Conservation (phyloP, 1,139 yeast genomes). For the Geotrichum restrictum region DNA sequence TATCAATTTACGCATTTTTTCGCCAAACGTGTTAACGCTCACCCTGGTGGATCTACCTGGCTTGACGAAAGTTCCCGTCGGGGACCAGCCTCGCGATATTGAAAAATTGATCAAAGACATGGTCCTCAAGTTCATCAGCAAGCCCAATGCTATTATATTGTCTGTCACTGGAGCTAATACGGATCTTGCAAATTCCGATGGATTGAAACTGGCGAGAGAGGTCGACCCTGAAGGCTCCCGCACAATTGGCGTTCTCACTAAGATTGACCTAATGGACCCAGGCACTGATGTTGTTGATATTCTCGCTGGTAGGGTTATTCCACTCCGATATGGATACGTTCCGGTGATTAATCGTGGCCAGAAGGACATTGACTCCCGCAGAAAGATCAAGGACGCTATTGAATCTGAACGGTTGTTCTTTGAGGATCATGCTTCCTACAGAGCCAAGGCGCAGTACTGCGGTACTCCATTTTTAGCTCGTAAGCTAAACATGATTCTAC, state of each 20-base stretch:
- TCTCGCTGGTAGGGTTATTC: conserved; percentile 92
- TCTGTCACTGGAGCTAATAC: conserved; percentile 97
- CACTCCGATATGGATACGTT: conserved; percentile 90
- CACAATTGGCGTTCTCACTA: conserved; percentile 95
- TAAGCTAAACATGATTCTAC: conserved; percentile 80
- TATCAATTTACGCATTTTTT: conserved; percentile 86
- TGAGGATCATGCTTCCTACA: conserved; percentile 91
- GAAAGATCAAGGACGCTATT: conserved; percentile 85
- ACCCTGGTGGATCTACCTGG: conserved; percentile 98
- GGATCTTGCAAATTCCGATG: conserved; percentile 96
- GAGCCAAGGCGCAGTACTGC: conserved; percentile 84
- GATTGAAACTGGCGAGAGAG: conserved; percentile 91
- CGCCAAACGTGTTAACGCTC: conserved; percentile 92
- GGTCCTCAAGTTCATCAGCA: conserved; percentile 88
- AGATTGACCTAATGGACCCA: conserved; percentile 95
- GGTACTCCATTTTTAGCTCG: conserved; percentile 97
- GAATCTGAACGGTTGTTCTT: conserved; percentile 75
- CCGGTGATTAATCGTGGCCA: conserved; percentile 98
- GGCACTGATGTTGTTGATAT: conserved; percentile 99
- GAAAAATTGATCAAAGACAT: conserved; percentile 92
- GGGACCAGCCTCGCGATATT: conserved; percentile 97
- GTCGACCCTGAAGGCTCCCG: conserved; percentile 97
- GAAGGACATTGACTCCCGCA: conserved; percentile 82
- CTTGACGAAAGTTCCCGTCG: conserved; percentile 97
- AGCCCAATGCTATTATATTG: conserved; percentile 91